Percentiles rank a stretch among this genome's conserved stretches.
Evolutionary conservation across 257 asterid species (phyloP).

Genomic region (Solanum piurae): DNA sequence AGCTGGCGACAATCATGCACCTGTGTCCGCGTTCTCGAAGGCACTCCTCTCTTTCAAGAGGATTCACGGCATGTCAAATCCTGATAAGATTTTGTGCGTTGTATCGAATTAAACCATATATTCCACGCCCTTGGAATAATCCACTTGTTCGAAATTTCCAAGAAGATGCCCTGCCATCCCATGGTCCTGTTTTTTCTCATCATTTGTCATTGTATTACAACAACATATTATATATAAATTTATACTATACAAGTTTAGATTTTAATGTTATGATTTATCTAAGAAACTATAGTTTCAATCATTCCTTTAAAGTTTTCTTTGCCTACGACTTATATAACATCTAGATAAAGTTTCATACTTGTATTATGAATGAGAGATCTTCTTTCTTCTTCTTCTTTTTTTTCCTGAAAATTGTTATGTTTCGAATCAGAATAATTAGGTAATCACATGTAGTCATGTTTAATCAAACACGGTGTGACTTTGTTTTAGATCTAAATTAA

Average conservation of each 20-base stretch:
- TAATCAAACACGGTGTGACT: not conserved
- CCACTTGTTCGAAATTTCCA: not conserved
- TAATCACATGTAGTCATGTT: not conserved
- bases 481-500: not conserved
- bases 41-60: too few species aligned
- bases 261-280: not conserved
- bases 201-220: not conserved
- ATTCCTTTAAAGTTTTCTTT: not conserved
- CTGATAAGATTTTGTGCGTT: too few species aligned
- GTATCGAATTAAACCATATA: too few species aligned
- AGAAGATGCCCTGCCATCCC: not conserved
- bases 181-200: not conserved
- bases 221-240: not conserved
- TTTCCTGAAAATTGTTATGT: not conserved
- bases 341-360: not conserved
- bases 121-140: not conserved
- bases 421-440: not conserved
- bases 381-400: not conserved
- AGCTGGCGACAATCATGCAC: too few species aligned
- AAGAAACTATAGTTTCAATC: not conserved
- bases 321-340: not conserved
- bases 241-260: not conserved
- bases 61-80: too few species aligned
- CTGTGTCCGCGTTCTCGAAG: too few species aligned
- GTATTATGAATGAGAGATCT: not conserved